phyloP scores from a whole-genome alignment of 495 filamentous ascomycete genomes.

The Aspergillus hancockii region DNA sequence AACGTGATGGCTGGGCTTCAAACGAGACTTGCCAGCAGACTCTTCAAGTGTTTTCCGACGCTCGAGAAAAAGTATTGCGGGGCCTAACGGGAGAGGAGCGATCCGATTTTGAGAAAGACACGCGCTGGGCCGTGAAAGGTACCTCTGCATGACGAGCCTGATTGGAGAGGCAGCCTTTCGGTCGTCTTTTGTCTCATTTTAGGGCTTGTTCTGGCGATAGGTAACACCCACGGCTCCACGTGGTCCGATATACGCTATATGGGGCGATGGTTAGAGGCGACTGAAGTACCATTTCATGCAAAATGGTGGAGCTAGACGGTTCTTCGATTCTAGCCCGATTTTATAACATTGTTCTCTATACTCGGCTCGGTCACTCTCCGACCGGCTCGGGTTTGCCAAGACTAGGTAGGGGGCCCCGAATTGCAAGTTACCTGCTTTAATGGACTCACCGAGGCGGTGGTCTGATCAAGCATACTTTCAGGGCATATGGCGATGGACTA shows the following conservation, averaged over 20 bases:
- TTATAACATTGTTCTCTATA: neutral
- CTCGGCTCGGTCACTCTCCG: neutral
- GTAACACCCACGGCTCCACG: too few species aligned
- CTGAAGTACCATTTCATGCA: neutral
- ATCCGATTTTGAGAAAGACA: slow-evolving; percentile 23
- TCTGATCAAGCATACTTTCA: neutral
- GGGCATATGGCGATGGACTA: too few species aligned
- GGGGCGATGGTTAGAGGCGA: too few species aligned
- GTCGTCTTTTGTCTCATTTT: too few species aligned
- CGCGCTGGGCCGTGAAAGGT: slow-evolving; percentile 13
- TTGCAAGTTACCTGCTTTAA: neutral
- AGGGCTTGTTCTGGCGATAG: too few species aligned
- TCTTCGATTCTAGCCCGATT: neutral
- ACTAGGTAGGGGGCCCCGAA: neutral
- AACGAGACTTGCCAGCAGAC: slow-evolving; percentile 31
- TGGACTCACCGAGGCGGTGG: neutral
- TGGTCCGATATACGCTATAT: too few species aligned
- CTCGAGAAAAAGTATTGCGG: slow-evolving; percentile 21
- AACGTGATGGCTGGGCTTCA: slow-evolving; percentile 41
- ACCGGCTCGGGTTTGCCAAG: neutral
- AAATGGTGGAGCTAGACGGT: neutral
- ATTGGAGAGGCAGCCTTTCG: too few species aligned
- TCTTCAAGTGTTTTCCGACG: slow-evolving; percentile 25
- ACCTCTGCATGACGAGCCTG: too few species aligned
- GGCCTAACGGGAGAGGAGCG: slow-evolving; percentile 23